phyloP scores from a whole-genome alignment of 2,329 filamentous ascomycete genomes.

The Trichoderma polysporum region DNA sequence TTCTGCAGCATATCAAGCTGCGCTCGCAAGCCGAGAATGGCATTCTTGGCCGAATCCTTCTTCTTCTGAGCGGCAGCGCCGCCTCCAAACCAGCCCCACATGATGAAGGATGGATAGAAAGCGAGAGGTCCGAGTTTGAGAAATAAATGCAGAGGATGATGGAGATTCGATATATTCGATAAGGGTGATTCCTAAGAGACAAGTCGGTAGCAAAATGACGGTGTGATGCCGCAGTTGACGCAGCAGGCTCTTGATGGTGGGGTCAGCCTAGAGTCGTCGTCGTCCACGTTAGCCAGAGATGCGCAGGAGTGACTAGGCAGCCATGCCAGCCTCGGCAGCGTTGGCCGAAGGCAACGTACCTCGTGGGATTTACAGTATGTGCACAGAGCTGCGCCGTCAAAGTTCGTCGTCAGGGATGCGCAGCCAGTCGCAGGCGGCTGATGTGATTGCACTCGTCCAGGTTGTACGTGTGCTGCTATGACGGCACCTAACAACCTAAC shows the following conservation, averaged over 20 bases:
- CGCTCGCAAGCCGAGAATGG: slow-evolving; percentile 81
- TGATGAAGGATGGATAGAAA: slow-evolving; percentile 36
- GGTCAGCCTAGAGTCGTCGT: slow-evolving; percentile 18
- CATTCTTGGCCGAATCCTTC: slow-evolving; percentile 95
- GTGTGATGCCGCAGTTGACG: slow-evolving; percentile 20
- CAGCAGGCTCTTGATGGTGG: slow-evolving; percentile 19
- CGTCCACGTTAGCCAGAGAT: not conserved
- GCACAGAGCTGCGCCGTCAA: not conserved
- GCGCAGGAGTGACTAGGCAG: slow-evolving; percentile 15
- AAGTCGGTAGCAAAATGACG: slow-evolving; percentile 16
- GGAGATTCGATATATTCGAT: not conserved
- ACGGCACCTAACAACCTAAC: slow-evolving; percentile 17
- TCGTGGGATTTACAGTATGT: not conserved
- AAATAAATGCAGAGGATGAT: not conserved
- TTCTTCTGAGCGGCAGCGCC: slow-evolving; percentile 76
- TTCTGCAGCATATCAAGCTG: slow-evolving; percentile 98
- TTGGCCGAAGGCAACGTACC: not conserved
- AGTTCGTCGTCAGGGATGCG: slow-evolving; percentile 17
- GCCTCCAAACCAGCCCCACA: slow-evolving; percentile 85
- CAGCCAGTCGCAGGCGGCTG: slow-evolving; percentile 20
- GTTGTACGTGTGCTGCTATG: slow-evolving; percentile 20
- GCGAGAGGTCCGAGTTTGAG: not conserved
- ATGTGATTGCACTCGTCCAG: slow-evolving; percentile 16
- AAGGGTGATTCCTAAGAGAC: not conserved
- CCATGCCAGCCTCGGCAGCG: not conserved